Evolutionary conservation across 495 filamentous ascomycete species (phyloP).

Genomic region (Oidiodendron maius): DNA sequence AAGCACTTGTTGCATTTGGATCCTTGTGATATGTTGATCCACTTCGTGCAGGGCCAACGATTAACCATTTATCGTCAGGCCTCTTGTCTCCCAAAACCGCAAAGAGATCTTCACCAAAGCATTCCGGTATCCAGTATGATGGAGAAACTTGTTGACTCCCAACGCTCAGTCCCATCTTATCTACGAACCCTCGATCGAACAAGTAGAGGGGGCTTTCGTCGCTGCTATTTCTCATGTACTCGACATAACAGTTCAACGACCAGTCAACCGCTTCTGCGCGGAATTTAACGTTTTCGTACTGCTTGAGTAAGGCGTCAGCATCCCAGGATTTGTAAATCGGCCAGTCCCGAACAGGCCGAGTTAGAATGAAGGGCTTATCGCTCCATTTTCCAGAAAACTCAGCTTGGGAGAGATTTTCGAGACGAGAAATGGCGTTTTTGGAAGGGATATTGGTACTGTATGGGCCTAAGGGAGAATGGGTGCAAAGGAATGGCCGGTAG

Average conservation of each 20-base stretch:
- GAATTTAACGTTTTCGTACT: constrained; percentile 64
- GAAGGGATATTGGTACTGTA: constrained; percentile 67
- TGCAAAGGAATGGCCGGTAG: constrained; percentile 87
- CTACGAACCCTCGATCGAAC: constrained; percentile 81
- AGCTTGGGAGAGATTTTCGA: constrained; percentile 60
- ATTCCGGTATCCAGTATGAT: constrained; percentile 77
- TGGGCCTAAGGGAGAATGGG: constrained; percentile 59
- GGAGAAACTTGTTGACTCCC: constrained; percentile 44
- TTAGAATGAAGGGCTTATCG: constrained; percentile 82
- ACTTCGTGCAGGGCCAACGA: constrained; percentile 82
- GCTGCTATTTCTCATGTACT: constrained; percentile 75
- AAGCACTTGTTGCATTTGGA: constrained; percentile 67
- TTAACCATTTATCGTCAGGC: constrained; percentile 89
- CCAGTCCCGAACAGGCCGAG: constrained; percentile 78
- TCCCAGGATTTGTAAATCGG: constrained; percentile 73
- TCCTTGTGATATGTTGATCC: constrained; percentile 96
- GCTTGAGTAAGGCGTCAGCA: constrained; percentile 51
- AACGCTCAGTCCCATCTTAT: constrained; percentile 73
- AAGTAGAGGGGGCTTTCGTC: constrained; percentile 93
- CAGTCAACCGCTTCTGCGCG: constrained; percentile 93
- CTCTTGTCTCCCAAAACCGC: constrained; percentile 71
- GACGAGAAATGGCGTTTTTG: constrained; percentile 64
- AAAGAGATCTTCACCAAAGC: constrained; percentile 88
- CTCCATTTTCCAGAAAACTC: constrained; percentile 75
- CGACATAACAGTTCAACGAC: constrained; percentile 69